These are phyloP conservation scores for Pisolithus orientalis DNA, from an alignment of 768 basidiomycete genomes.

Conservation along the genomic window DNA sequence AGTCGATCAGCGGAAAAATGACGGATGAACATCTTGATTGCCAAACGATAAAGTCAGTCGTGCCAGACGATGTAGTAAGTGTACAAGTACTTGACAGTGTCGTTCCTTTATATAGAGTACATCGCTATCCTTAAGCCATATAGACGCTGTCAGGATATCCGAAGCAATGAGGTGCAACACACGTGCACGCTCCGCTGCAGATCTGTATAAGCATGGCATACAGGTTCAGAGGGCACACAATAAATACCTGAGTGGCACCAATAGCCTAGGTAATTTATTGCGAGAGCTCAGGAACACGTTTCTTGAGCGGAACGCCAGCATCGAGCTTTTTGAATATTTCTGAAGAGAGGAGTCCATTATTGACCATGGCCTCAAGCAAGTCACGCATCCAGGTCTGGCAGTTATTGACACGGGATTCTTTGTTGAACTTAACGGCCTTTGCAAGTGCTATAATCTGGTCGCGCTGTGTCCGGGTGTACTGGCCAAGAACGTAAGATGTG, in stretches of 20 bases:
- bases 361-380: constrained; percentile 12
- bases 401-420: constrained; percentile 8
- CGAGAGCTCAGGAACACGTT: constrained; percentile 3
- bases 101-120: not conserved
- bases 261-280: not conserved
- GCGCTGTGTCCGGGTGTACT: constrained; percentile 7
- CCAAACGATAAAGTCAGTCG: no score
- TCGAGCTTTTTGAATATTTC: constrained; percentile 9
- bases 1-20: no score
- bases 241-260: not conserved
- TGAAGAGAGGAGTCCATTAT: constrained; percentile 8
- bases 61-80: no score
- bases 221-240: not conserved
- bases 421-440: constrained; percentile 6
- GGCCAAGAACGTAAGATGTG: not conserved
- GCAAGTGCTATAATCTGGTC: constrained; percentile 7
- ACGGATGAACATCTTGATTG: no score
- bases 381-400: constrained; percentile 11
- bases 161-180: not conserved
- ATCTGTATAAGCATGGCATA: not conserved
- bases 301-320: constrained; percentile 5
- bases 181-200: not conserved
- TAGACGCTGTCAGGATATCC: not conserved
- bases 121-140: not conserved
- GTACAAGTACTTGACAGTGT: not conserved